Evolutionary conservation across 2,329 filamentous ascomycete genomes (phyloP).

Genomic region (Talaromyces verruculosus): DNA sequence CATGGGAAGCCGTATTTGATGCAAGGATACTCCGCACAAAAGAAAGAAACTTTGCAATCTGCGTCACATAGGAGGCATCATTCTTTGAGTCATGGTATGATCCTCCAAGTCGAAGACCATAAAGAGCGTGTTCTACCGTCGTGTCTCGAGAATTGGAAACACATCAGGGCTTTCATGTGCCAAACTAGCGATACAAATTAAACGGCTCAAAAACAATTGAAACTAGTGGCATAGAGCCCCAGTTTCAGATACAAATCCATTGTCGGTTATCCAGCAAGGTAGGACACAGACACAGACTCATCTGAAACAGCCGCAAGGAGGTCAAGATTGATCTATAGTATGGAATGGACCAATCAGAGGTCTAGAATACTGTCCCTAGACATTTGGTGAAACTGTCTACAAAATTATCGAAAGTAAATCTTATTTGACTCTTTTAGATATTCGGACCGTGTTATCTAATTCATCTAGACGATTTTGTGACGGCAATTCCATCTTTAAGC

Average conservation of each 20-base stretch:
- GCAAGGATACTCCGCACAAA: conserved; percentile 3
- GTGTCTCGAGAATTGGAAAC: neutral
- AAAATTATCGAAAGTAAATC: neutral
- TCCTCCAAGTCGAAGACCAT: neutral
- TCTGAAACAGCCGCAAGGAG: conserved; percentile 12
- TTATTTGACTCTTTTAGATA: neutral
- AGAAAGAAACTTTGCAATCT: neutral
- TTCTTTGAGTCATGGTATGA: conserved; percentile 1
- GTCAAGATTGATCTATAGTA: neutral
- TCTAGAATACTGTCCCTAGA: neutral
- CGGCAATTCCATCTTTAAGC: neutral
- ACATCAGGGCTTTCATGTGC: neutral
- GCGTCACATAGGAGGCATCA: neutral
- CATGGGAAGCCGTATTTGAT: neutral
- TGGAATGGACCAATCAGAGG: neutral
- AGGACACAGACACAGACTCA: neutral
- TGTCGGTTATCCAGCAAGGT: neutral
- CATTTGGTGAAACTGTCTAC: neutral
- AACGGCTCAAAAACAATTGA: neutral
- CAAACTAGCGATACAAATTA: neutral
- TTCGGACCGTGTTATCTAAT: neutral
- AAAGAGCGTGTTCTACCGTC: neutral
- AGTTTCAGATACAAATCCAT: conserved; percentile 1
- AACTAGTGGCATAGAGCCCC: neutral
- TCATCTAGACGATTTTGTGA: neutral